Evolutionary conservation across 176 grass and related monocot species (phyloP).

Genomic region (Cymbopogon citratus): DNA sequence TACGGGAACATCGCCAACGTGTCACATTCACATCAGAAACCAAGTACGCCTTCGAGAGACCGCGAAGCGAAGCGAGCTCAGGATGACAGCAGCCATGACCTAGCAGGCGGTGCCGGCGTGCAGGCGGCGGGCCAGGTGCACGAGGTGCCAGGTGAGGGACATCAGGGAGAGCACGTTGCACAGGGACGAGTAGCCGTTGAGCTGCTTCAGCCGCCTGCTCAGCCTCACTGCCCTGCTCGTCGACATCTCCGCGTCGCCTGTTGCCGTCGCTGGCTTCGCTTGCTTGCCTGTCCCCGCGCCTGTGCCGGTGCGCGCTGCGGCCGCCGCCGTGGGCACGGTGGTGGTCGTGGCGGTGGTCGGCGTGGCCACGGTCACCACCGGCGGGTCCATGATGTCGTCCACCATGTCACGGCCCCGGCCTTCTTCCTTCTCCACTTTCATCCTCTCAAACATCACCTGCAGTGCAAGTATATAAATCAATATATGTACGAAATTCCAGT

Average conservation of each 20-base stretch:
- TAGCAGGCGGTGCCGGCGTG: constrained; percentile 33
- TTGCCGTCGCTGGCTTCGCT: not conserved
- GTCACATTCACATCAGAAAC: not conserved
- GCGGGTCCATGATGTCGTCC: constrained; percentile 46
- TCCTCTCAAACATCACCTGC: no score
- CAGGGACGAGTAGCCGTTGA: constrained; percentile 75
- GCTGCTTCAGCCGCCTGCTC: constrained; percentile 48
- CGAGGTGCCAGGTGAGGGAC: constrained; percentile 78
- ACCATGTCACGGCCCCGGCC: constrained; percentile 64
- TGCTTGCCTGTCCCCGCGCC: not conserved
- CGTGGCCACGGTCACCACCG: not conserved
- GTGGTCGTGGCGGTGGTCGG: not conserved
- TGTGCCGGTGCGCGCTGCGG: not conserved
- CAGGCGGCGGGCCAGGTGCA: constrained; percentile 62
- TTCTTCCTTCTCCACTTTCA: constrained; percentile 87
- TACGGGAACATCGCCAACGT: not conserved
- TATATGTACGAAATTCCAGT: no score
- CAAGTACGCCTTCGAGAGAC: no score
- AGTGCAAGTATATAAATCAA: no score
- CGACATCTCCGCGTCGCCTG: constrained; percentile 29
- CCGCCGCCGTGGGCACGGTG: not conserved
- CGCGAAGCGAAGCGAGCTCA: not conserved
- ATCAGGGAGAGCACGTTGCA: constrained; percentile 65
- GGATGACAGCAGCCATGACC: not conserved
- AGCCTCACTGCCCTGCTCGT: constrained; percentile 42